These are phyloP conservation scores for Curvularia spicifera DNA, from an alignment of 2,329 filamentous ascomycete species.

Conservation along the genomic window DNA sequence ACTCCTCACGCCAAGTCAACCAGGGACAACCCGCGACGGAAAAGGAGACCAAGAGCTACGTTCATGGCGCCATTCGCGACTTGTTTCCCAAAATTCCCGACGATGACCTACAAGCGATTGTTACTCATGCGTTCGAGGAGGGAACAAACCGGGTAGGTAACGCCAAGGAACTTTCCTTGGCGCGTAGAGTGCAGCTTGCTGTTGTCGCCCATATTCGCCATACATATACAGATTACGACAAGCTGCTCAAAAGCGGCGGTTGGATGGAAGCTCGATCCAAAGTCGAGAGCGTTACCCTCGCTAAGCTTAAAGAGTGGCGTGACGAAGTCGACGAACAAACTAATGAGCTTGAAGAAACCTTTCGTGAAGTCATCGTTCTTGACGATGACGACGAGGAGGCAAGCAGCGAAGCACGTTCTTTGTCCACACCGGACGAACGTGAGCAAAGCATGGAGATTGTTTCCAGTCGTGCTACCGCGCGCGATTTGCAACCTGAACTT, in stretches of 20 bases:
- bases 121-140: slow-evolving; percentile 66
- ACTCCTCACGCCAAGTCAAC: slow-evolving; percentile 35
- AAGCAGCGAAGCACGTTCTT: slow-evolving; percentile 45
- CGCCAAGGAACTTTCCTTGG: slow-evolving; percentile 59
- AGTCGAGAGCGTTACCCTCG: slow-evolving; percentile 63
- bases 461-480: slow-evolving; percentile 41
- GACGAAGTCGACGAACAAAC: slow-evolving; percentile 61
- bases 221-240: slow-evolving; percentile 67
- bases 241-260: slow-evolving; percentile 58
- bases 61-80: slow-evolving; percentile 65
- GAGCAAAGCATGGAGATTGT: slow-evolving; percentile 44
- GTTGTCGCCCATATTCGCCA: slow-evolving; percentile 68
- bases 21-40: slow-evolving; percentile 36
- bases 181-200: slow-evolving; percentile 65
- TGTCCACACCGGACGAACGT: slow-evolving; percentile 32
- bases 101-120: slow-evolving; percentile 63
- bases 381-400: slow-evolving; percentile 67
- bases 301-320: slow-evolving; percentile 67
- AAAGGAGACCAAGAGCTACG: slow-evolving; percentile 61
- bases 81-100: slow-evolving; percentile 69
- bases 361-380: slow-evolving; percentile 69
- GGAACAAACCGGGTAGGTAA: slow-evolving; percentile 65
- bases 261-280: slow-evolving; percentile 62
- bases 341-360: slow-evolving; percentile 65
- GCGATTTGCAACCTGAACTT: slow-evolving; percentile 38